phyloP scores from a whole-genome alignment of 2,329 filamentous ascomycete genomes.

The Boeremia exigua region DNA sequence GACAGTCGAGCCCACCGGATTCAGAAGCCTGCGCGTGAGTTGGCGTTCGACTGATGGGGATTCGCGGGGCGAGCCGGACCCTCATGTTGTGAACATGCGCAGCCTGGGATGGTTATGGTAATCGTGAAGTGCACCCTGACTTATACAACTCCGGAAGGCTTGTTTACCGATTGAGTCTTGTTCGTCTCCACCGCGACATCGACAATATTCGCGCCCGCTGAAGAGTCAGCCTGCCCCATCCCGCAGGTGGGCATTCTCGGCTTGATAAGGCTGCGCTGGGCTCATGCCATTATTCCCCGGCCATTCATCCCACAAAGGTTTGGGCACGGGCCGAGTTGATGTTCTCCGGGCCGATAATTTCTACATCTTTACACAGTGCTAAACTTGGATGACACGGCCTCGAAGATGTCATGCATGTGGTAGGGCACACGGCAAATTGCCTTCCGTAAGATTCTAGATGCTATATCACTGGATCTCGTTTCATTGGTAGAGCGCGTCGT shows the following conservation, averaged over 20 bases:
- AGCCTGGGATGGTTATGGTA: background rate
- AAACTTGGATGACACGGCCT: no score
- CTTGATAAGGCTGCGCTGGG: background rate
- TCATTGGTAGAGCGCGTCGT: background rate
- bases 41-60: conserved; percentile 27
- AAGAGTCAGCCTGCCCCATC: no score
- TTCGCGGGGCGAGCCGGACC: conserved; percentile 25
- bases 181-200: no score
- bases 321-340: conserved; percentile 1
- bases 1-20: conserved; percentile 35
- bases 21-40: conserved; percentile 28
- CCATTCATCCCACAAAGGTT: background rate
- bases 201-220: no score
- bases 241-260: background rate
- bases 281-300: background rate
- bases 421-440: no score
- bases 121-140: background rate
- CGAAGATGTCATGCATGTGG: no score
- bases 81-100: conserved; percentile 2
- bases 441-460: no score
- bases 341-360: background rate
- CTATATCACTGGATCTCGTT: background rate
- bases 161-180: no score
- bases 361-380: background rate
- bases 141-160: background rate